phyloP scores from a whole-genome alignment of 2,329 filamentous ascomycete genomes.

The Ceratocystis papillata region DNA sequence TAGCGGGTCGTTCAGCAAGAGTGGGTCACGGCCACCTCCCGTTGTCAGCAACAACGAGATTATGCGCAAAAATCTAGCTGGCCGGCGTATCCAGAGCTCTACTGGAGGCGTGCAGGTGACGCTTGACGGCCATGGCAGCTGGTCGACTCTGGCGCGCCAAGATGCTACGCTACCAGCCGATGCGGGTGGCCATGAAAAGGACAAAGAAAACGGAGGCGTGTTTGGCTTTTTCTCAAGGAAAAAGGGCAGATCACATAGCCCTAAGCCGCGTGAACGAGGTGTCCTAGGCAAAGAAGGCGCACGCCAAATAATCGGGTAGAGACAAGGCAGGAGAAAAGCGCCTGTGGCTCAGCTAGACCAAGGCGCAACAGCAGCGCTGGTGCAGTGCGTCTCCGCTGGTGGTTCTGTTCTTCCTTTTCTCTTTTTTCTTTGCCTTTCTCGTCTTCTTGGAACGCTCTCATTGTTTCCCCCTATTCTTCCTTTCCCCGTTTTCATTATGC shows the following conservation, averaged over 20 bases:
- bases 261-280: slow-evolving; percentile 86
- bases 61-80: slow-evolving; percentile 21
- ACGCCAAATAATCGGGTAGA: slow-evolving; percentile 61
- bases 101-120: slow-evolving; percentile 84
- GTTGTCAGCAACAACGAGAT: slow-evolving; percentile 14
- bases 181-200: slow-evolving; percentile 44
- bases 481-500: not conserved
- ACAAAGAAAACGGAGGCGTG: slow-evolving; percentile 61
- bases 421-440: not conserved
- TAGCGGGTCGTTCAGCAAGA: slow-evolving; percentile 9
- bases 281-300: slow-evolving; percentile 93
- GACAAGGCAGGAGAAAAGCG: not conserved
- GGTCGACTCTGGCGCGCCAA: slow-evolving; percentile 80
- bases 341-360: not conserved
- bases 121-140: slow-evolving; percentile 77
- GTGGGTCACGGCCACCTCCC: slow-evolving; percentile 1
- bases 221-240: slow-evolving; percentile 83
- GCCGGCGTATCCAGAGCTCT: slow-evolving; percentile 60
- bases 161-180: slow-evolving; percentile 64
- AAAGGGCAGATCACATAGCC: slow-evolving; percentile 80
- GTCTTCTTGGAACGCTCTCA: not conserved
- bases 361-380: not conserved
- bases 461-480: not conserved
- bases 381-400: not conserved
- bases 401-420: not conserved